These are phyloP conservation scores for Paramecium pentaurelia DNA, from an alignment of 73 alveolate genomes.

Conservation along the genomic window DNA sequence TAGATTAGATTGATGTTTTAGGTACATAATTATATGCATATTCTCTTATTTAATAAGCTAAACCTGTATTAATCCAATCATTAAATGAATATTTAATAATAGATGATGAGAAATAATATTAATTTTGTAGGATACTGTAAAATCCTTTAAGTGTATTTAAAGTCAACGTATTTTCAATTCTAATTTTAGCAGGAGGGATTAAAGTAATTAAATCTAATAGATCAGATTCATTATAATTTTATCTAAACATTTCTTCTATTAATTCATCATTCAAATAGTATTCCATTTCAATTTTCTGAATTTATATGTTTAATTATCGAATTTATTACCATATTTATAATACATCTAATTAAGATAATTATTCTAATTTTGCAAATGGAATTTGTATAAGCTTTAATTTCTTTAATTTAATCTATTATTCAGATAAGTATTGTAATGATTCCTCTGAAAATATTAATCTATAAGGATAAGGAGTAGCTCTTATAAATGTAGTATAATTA, in stretches of 20 bases:
- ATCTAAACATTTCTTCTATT: neutral
- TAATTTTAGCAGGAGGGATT: conserved; percentile 32
- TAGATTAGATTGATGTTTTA: neutral
- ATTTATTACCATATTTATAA: neutral
- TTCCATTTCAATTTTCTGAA: neutral
- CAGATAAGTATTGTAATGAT: neutral
- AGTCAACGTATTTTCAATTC: neutral
- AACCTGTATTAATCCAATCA: conserved; percentile 4
- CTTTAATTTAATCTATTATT: neutral
- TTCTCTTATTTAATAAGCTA: conserved; percentile 10
- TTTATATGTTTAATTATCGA: neutral
- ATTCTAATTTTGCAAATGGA: neutral
- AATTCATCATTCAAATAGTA: conserved; percentile 1
- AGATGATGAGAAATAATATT: neutral
- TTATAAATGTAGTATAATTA: neutral
- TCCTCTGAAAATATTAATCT: conserved; percentile 6
- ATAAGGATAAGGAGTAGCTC: conserved; percentile 18
- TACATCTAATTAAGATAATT: neutral
- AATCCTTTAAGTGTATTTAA: neutral
- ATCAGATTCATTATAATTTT: conserved; percentile 27
- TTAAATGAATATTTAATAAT: neutral
- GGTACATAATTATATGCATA: neutral
- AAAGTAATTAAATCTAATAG: neutral
- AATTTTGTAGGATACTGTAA: neutral
- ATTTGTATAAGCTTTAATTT: neutral